Conservation (phyloP, 495 filamentous ascomycete genomes). For the Penicillium arizonense region DNA sequence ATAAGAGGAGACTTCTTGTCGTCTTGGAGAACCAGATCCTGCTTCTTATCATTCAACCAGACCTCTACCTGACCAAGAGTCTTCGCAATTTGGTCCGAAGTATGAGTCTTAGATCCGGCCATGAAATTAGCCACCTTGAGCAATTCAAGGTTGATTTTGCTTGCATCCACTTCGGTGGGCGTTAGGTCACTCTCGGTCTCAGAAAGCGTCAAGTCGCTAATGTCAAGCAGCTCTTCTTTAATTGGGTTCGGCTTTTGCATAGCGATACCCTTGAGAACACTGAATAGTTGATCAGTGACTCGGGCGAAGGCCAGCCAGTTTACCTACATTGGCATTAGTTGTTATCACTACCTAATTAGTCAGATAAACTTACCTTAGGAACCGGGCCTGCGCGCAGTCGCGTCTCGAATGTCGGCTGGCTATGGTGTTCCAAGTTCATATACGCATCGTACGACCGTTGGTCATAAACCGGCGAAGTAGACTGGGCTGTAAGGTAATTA, state of each 20-base stretch:
- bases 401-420: conserved; percentile 40
- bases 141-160: conserved; percentile 31
- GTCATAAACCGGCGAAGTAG: conserved; percentile 27
- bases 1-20: conserved; percentile 22
- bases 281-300: conserved; percentile 37
- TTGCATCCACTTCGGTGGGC: conserved; percentile 28
- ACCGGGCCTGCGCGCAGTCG: conserved; percentile 39
- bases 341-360: not conserved
- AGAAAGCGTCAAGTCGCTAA: conserved; percentile 24
- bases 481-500: conserved; percentile 25
- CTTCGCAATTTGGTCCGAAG: conserved; percentile 29
- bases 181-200: conserved; percentile 34
- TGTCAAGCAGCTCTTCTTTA: conserved; percentile 25
- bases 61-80: conserved; percentile 32
- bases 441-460: conserved; percentile 40
- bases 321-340: conserved; percentile 22
- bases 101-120: conserved; percentile 35
- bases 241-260: conserved; percentile 32
- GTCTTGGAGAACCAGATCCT: conserved; percentile 21
- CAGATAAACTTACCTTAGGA: conserved; percentile 32
- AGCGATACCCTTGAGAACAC: conserved; percentile 30
- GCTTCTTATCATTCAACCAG: conserved; percentile 31
- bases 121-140: conserved; percentile 35
- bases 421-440: conserved; percentile 44
- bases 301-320: conserved; percentile 38